Evolutionary conservation across 2,329 filamentous ascomycete species (phyloP).

Genomic region (Cladophialophora immunda): DNA sequence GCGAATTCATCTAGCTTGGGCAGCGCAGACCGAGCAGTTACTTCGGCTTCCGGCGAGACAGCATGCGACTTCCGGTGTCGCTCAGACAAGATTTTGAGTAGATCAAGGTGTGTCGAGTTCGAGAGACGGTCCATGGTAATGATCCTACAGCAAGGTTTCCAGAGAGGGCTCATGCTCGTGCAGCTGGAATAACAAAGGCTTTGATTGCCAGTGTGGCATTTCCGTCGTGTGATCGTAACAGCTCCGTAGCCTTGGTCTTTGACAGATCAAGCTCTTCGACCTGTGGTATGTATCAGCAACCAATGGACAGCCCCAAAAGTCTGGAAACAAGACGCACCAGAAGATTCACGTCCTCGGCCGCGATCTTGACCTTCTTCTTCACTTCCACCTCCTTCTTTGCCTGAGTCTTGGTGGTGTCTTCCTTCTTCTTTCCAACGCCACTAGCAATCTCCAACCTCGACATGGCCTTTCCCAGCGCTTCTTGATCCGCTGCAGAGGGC

Average conservation of each 20-base stretch:
- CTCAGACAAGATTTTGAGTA: not conserved
- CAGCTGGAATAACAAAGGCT: slow-evolving; percentile 50
- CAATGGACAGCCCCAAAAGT: not conserved
- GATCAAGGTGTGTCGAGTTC: not conserved
- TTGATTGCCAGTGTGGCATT: slow-evolving; percentile 52
- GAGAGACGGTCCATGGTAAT: not conserved
- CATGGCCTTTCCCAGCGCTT: slow-evolving; percentile 60
- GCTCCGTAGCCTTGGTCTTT: slow-evolving; percentile 57
- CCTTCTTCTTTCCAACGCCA: slow-evolving; percentile 42
- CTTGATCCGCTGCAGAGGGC: slow-evolving; percentile 52
- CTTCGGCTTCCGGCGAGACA: not conserved
- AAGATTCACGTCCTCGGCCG: slow-evolving; percentile 55
- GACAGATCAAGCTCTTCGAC: slow-evolving; percentile 56
- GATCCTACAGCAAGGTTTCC: not conserved
- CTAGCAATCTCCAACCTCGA: slow-evolving; percentile 56
- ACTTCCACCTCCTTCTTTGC: slow-evolving; percentile 49
- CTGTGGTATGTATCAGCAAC: slow-evolving; percentile 39
- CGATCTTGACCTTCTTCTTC: slow-evolving; percentile 55
- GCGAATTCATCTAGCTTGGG: not conserved
- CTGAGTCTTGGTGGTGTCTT: slow-evolving; percentile 42
- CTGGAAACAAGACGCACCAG: slow-evolving; percentile 51
- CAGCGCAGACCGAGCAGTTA: not conserved
- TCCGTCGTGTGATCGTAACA: slow-evolving; percentile 57
- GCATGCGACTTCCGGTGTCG: not conserved
- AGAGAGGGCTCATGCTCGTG: slow-evolving; percentile 24